Percentiles rank a stretch among this genome's conserved stretches.
phyloP scores from a whole-genome alignment of 257 asterid species.

The Leptodermis oblonga region DNA sequence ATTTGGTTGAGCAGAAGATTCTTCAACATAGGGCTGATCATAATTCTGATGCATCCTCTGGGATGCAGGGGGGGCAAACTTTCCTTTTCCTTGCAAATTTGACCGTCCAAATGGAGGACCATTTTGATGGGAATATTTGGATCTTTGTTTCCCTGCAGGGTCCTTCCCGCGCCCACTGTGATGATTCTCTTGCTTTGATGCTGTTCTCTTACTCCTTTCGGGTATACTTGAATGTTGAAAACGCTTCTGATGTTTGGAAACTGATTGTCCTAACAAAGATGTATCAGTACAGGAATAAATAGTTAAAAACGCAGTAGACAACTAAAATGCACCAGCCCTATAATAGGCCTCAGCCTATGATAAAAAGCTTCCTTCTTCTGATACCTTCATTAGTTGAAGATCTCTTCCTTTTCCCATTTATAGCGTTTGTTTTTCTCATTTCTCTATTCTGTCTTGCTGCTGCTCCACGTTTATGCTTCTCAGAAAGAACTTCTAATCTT shows the following conservation, averaged over 20 bases:
- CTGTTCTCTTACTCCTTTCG: conserved; percentile 19
- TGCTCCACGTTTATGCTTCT: conserved; percentile 75
- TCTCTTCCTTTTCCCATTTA: conserved; percentile 19
- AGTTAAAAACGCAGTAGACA: background rate
- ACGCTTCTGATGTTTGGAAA: conserved; percentile 33
- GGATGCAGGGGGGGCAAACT: conserved; percentile 21
- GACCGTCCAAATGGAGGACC: conserved; percentile 15
- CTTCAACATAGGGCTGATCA: conserved; percentile 23
- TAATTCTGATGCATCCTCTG: conserved; percentile 24
- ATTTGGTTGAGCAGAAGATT: conserved; percentile 18
- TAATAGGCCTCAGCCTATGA: background rate
- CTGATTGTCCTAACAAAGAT: conserved; percentile 20
- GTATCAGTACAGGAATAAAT: conserved; percentile 5
- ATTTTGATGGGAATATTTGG: conserved; percentile 10
- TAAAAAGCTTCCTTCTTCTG: background rate
- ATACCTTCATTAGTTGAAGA: conserved; percentile 35
- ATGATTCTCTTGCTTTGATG: conserved; percentile 7
- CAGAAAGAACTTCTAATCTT: conserved; percentile 54
- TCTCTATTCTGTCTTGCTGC: conserved; percentile 61
- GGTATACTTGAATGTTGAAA: conserved; percentile 23
- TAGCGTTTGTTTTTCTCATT: conserved; percentile 34
- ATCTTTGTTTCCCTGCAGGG: conserved; percentile 22
- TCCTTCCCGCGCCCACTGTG: conserved; percentile 25
- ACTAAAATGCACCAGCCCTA: conserved; percentile 3
- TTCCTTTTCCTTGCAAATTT: conserved; percentile 17